A percentile compares a stretch with the other conserved stretches of the same genome.
These are phyloP conservation scores for Puccinellia tenuiflora DNA, from an alignment of 176 grass and related monocot genomes.

Conservation along the genomic window DNA sequence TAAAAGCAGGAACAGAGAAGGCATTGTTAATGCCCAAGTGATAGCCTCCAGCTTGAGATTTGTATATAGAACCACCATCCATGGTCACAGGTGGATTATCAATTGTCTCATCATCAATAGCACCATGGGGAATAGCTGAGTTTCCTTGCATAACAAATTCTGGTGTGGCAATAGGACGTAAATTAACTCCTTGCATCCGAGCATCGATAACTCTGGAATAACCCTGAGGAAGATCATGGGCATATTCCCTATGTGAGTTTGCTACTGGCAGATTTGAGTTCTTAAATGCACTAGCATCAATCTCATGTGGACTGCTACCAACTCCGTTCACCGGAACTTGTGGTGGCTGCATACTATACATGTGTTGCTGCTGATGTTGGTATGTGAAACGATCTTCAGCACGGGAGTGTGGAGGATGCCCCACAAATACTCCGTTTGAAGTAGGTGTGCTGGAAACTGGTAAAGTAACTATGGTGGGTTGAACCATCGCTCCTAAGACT, in stretches of 20 bases:
- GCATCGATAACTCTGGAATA: conserved; percentile 49
- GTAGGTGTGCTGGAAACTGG: conserved; percentile 31
- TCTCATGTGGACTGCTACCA: conserved; percentile 7
- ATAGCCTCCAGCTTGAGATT: conserved; percentile 56
- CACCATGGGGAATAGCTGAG: conserved; percentile 25
- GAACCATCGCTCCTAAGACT: conserved; percentile 31
- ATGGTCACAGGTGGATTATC: conserved; percentile 35
- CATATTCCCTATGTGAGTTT: conserved; percentile 50
- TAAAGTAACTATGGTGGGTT: conserved; percentile 29
- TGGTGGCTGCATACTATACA: conserved; percentile 40
- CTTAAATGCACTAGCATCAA: conserved; percentile 31
- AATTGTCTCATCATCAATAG: conserved; percentile 14
- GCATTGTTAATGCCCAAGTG: conserved; percentile 45
- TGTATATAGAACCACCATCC: conserved; percentile 29
- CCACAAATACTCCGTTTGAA: conserved; percentile 47
- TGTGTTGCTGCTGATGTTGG: conserved; percentile 45
- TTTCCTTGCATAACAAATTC: conserved; percentile 48
- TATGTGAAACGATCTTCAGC: conserved; percentile 38
- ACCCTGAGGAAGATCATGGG: conserved; percentile 37
- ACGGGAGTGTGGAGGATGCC: conserved; percentile 26
- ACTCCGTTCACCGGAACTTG: conserved; percentile 28
- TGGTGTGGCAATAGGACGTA: conserved; percentile 46
- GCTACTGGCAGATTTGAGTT: conserved; percentile 38
- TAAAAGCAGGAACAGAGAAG: conserved; percentile 26
- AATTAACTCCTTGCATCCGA: conserved; percentile 56